Base-by-base conservation (phyloP, 1,284 basidiomycete species). In the Apiotrichum porosum region DNA sequence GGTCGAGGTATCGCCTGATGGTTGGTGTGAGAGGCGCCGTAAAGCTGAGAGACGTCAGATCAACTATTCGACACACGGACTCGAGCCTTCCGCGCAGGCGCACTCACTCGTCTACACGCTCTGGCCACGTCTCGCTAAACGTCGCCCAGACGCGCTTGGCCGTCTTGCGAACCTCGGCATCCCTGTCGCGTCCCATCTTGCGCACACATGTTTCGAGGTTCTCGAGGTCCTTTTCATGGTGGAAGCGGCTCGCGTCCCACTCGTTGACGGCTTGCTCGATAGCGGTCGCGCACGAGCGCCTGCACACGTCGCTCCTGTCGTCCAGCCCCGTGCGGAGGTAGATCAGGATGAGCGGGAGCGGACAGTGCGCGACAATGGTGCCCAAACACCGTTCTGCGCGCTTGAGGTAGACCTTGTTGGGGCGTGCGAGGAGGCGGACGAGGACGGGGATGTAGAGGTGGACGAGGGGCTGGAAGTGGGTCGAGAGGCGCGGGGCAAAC, bases 401-500 rank as follows among this genome's bases (percentile, higher is more conserved):
- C 39, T 73, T 72, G 12, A 76, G 57, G 28, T 72, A 72, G 9
- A 78, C 74, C 56, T 77, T 77, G 64, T 78, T 78, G 0, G 77
- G 76, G 28, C 76, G 60, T 1, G 73, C 73, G 41, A 77, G 74
- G 30, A 77, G 69, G 17, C 64, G 58, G 39, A 78, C 54, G 5
- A 77, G 57, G 0, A 75, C 67, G 14, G 76, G 76, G 12, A 78
- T 54, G 55, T 76, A 78, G 26, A 76, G 57, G 4, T 60, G 49
- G 19, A 77, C 67, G 14, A 77, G 67, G 4, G 72, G 58, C 4
- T 66, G 63, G 53, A 78, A 78, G 18, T 63, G 51, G 8, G 51
- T 33, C 3, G 55, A 64, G 9, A 78, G 63, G 0, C 76, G 65
- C 1, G 76, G 76, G 1, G 76, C 76, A 44, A 78, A 68, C 9